These are phyloP conservation scores for Apium graveolens DNA, from an alignment of 129 eudicot species.

Conservation along the genomic window DNA sequence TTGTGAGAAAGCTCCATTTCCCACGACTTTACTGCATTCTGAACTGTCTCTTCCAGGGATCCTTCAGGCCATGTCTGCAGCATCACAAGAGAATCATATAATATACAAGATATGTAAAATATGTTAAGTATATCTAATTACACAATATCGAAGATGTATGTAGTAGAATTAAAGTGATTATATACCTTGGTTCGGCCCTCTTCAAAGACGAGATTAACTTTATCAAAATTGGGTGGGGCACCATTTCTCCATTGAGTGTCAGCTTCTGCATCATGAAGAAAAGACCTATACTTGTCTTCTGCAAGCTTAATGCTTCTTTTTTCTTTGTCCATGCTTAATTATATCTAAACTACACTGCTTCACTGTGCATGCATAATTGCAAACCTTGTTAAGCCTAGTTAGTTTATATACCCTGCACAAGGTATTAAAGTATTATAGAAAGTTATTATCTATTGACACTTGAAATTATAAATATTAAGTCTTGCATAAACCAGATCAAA, in stretches of 20 bases:
- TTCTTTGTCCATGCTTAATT: neutral
- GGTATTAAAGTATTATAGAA: too few species aligned
- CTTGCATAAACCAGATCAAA: too few species aligned
- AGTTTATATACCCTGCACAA: neutral
- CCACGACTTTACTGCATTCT: conserved; percentile 86
- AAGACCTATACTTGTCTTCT: conserved; percentile 56
- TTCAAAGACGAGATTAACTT: conserved; percentile 63
- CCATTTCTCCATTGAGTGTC: conserved; percentile 75
- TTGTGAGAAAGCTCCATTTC: conserved; percentile 94
- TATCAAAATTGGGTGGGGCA: conserved; percentile 57
- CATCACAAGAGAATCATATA: too few species aligned
- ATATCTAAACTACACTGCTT: neutral
- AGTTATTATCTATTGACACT: too few species aligned
- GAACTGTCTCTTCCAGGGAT: conserved; percentile 82
- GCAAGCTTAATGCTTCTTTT: neutral
- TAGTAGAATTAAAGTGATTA: neutral
- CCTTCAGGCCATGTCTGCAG: conserved; percentile 73
- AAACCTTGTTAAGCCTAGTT: neutral
- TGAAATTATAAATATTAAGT: neutral
- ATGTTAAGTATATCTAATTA: too few species aligned
- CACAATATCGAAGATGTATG: too few species aligned
- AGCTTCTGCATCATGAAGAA: conserved; percentile 52
- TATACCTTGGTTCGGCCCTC: conserved; percentile 66
- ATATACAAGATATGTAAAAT: too few species aligned
- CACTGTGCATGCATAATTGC: neutral